These are phyloP conservation scores for Wickerhamiella pararugosa DNA, from an alignment of 1,139 yeast species.

Conservation along the genomic window DNA sequence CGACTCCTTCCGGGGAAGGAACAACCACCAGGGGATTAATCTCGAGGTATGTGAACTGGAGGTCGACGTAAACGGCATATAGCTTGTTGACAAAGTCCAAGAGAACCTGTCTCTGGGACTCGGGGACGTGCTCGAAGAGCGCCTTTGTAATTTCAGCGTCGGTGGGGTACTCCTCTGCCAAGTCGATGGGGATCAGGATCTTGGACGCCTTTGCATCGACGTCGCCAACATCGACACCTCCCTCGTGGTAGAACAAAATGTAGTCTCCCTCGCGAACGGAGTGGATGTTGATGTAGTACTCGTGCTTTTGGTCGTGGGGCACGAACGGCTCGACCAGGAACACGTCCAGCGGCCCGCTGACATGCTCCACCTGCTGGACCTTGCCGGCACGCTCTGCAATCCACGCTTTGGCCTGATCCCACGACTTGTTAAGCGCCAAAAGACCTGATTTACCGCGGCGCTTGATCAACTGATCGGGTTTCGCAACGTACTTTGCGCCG, in stretches of 20 bases:
- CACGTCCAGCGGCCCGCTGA: slow-evolving; percentile 26
- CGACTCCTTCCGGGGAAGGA: slow-evolving; percentile 28
- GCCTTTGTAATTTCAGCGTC: slow-evolving; percentile 23
- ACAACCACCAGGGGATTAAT: slow-evolving; percentile 34
- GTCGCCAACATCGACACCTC: slow-evolving; percentile 36
- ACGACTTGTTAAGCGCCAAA: slow-evolving; percentile 31
- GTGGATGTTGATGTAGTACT: slow-evolving; percentile 34
- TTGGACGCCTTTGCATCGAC: slow-evolving; percentile 34
- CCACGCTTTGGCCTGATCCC: slow-evolving; percentile 32
- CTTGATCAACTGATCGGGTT: slow-evolving; percentile 35
- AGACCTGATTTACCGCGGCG: slow-evolving; percentile 34
- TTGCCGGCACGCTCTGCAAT: slow-evolving; percentile 30
- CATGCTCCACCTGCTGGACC: slow-evolving; percentile 28
- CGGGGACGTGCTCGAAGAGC: slow-evolving; percentile 29
- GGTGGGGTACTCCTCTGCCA: slow-evolving; percentile 28
- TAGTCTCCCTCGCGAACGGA: slow-evolving; percentile 35
- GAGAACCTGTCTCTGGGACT: slow-evolving; percentile 27
- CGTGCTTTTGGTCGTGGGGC: slow-evolving; percentile 32
- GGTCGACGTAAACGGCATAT: slow-evolving; percentile 33
- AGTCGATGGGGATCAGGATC: slow-evolving; percentile 31
- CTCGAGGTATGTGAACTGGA: slow-evolving; percentile 34
- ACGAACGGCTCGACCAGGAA: slow-evolving; percentile 35
- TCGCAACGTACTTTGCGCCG: slow-evolving; percentile 31
- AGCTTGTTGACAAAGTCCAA: slow-evolving; percentile 33
- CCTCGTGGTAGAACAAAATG: slow-evolving; percentile 35